Evolutionary conservation across 2,329 filamentous ascomycete species (phyloP).

Genomic region (Aspergillus quadricinctus): DNA sequence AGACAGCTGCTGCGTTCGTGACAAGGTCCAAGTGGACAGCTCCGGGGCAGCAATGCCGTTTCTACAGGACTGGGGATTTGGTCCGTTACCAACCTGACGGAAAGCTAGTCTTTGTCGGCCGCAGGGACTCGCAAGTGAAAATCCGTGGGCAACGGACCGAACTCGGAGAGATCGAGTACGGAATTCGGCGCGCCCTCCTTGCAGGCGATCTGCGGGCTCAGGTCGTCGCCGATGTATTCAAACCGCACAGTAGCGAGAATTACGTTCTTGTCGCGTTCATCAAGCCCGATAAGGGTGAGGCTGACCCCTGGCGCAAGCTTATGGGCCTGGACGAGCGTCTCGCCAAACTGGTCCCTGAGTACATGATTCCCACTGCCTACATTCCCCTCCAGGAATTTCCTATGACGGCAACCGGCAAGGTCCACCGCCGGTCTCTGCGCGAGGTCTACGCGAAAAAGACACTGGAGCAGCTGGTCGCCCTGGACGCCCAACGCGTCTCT

Average conservation of each 20-base stretch:
- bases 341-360: not conserved
- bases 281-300: too few species aligned
- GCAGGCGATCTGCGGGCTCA: not conserved
- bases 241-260: not conserved
- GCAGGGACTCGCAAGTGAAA: constrained; percentile 1
- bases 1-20: constrained; percentile 3
- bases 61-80: constrained; percentile 2
- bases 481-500: not conserved
- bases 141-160: constrained; percentile 1
- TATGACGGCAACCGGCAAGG: not conserved
- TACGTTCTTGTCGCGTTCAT: not conserved
- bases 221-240: not conserved
- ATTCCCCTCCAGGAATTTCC: not conserved
- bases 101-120: not conserved
- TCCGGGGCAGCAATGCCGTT: not conserved
- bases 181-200: not conserved
- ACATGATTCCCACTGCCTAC: not conserved
- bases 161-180: not conserved
- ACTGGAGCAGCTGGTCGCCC: not conserved
- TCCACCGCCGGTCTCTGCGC: not conserved
- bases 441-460: not conserved
- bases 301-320: too few species aligned
- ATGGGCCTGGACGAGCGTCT: not conserved
- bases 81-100: not conserved
- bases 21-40: not conserved